phyloP scores from a whole-genome alignment of 208 protist species.

The Acanthamoeba royreba region DNA sequence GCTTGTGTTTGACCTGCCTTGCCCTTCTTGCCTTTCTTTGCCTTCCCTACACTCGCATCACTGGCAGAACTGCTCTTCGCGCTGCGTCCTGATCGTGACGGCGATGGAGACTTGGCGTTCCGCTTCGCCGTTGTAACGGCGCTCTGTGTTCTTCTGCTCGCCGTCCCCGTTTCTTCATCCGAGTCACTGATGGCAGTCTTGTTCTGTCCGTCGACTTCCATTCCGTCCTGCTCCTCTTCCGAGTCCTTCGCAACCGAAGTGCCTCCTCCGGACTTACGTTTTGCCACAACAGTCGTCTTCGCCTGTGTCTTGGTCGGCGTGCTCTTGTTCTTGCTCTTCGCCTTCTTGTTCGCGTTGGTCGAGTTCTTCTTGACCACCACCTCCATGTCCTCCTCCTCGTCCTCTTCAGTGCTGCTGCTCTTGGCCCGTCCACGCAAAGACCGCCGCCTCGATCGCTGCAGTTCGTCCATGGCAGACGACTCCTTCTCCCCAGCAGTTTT shows the following conservation, averaged over 20 bases:
- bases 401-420: background rate
- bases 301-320: background rate
- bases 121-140: no score
- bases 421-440: background rate
- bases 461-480: no score
- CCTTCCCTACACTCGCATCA: background rate
- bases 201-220: background rate
- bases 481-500: no score
- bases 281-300: no score
- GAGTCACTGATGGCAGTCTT: no score
- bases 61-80: no score
- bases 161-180: no score
- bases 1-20: background rate
- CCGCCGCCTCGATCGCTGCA: background rate
- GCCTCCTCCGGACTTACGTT: no score
- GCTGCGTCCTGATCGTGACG: no score
- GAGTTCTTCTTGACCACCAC: background rate
- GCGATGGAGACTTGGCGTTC: no score
- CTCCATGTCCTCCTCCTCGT: background rate
- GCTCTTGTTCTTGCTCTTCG: background rate
- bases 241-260: no score
- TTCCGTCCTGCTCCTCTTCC: background rate
- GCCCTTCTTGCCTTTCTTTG: background rate
- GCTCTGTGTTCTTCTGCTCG: background rate
- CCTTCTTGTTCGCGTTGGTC: background rate